Base-by-base conservation (phyloP, 148 eudicot species). In the Rhododendron vialii region DNA sequence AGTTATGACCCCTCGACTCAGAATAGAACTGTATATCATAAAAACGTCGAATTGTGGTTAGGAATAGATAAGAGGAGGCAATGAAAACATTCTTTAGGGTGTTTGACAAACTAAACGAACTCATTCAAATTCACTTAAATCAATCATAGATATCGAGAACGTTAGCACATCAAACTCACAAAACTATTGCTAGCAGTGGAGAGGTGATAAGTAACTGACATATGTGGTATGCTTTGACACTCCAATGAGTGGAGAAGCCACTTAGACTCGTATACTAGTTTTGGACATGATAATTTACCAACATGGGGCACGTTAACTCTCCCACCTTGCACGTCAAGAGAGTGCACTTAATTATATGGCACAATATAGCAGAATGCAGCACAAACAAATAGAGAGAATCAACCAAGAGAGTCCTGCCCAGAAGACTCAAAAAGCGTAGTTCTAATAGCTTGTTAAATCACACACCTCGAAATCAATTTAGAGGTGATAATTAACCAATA, bases 1-100 rank as follows among this genome's bases (percentile, higher is more conserved):
- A 97, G 92, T 97, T 97, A 90, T 97, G 99, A 13, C 99, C 99
- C 82, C 96, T 89, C 2, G 89, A 88, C 89, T 97, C 99, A 35
- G 95, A 89, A 89, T 94, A 95, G 80, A 96, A 94, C 99, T 97
- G 93, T 86, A 91, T 85, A 48, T 48, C 80, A 87, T 73, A 84
- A 82, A 1, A 51, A 81, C 80, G 38, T 47, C 35, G 36, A 79
- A 38, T 22, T 26, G 30, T 53, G 78, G 35, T 17, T 24, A 73
- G 36, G 17, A 7, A 9, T 48, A 38, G 78, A 69, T 26, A 59
- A 65, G 76, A 76, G 22, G 5, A 76, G 15, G 7, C 43, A 10
- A 75, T 55, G 12, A 41, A 80, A 73, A 17, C 47, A 83, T 55
- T 48, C 7, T 1, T 61, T 47, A 71, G 15, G 35, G 20, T 50